phyloP scores from a whole-genome alignment of 2,329 filamentous ascomycete species.

The Ilyonectria robusta region DNA sequence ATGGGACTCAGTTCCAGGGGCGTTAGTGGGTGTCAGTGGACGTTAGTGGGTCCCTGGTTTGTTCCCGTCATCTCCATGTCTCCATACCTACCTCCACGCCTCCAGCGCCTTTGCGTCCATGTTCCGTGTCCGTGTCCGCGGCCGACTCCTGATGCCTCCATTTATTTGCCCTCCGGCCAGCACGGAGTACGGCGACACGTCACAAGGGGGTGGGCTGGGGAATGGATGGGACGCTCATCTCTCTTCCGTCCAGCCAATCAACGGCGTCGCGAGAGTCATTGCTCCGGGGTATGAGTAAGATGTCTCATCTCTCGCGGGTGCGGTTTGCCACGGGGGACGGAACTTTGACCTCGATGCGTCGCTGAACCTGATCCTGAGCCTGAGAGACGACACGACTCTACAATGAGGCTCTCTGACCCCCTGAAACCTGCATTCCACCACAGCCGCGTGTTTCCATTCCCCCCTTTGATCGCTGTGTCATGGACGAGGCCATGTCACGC shows the following conservation, averaged over 20 bases:
- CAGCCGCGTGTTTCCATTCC: constrained; percentile 6
- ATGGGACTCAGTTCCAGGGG: constrained; percentile 20
- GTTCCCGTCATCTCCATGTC: constrained; percentile 2
- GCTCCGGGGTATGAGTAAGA: not conserved
- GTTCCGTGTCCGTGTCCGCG: not conserved
- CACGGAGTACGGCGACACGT: constrained; percentile 37
- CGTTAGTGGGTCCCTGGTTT: constrained; percentile 13
- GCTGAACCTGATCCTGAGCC: not conserved
- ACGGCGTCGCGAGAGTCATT: constrained; percentile 40
- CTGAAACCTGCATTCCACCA: constrained; percentile 33
- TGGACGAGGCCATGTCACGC: constrained; percentile 13
- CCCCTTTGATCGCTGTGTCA: constrained; percentile 11
- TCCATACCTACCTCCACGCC: constrained; percentile 3
- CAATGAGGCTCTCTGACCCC: constrained; percentile 6
- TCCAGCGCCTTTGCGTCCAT: constrained; percentile 1
- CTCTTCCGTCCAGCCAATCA: constrained; percentile 36
- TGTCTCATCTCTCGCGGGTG: not conserved
- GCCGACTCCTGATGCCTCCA: not conserved
- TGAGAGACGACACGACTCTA: not conserved
- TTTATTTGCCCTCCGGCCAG: constrained; percentile 3
- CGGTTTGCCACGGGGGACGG: constrained; percentile 1
- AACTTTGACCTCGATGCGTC: not conserved
- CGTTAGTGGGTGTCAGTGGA: constrained; percentile 1
- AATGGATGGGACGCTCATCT: constrained; percentile 21
- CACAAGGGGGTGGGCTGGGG: constrained; percentile 30